Evolutionary conservation across 1,139 yeast species (phyloP), one percentile per base, ranked within the genome.

Genomic region (Scheffersomyces lignicola): DNA sequence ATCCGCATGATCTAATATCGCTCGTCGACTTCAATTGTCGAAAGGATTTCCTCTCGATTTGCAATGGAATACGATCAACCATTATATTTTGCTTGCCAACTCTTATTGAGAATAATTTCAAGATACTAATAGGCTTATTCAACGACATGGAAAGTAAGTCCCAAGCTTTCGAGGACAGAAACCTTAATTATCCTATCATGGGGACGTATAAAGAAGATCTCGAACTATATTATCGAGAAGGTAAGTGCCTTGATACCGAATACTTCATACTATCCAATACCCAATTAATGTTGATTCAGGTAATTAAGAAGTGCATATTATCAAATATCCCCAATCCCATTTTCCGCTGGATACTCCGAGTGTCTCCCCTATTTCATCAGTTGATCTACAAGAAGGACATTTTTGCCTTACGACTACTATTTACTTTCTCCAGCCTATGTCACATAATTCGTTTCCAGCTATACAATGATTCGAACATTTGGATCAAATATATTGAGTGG

Each of bases 1-100:
- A 31, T 31, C 34, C 25, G 13, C 29, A 31, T 24, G 22, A 31
- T 14, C n/a, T 24, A 16, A 15, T 25, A 6, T 20, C 34, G 7
- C 13, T 31, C 8, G 18, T 31, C 13, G 12, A 18, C 4, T 24
- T 24, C 14, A 18, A 31, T n/a, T n/a, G 26, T 15, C 8, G 12
- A 6, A 21, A 25, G 4, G 13, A 18, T 24, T 21, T 31, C 5
- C 18, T 24, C 14, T 12, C 29, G 13, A 31, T 31, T n/a, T 24
- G 34, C 20, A 20, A 20, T 9, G 27, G 29, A 11, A 17, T 31
- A 12, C 12, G 30, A 21, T 12, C 25, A 16, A 31, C 24, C 15
- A 17, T 31, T 7, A 9, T 10, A 4, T n/a, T n/a, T 9, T 20
- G 22, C 15, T 9, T 24, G 10, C 34, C 34, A 11, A 15, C 28